Evolutionary conservation across 768 basidiomycete species (phyloP).

Genomic region (Hysterangium stoloniferum): DNA sequence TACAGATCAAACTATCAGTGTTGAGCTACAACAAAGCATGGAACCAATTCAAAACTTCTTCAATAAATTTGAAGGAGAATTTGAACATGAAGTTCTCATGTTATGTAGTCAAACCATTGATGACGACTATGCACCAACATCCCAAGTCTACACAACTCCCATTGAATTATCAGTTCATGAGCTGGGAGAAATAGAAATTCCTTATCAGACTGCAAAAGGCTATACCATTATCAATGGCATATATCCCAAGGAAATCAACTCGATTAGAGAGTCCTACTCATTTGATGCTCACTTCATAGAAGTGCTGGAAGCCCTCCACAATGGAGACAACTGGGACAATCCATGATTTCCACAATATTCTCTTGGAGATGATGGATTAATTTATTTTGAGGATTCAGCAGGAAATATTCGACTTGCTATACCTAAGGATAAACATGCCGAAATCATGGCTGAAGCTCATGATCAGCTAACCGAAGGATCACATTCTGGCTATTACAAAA

Average conservation of each 20-base stretch:
- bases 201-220: constrained; percentile 2
- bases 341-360: constrained; percentile 12
- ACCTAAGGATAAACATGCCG: constrained; percentile 1
- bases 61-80: no score
- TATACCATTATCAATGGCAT: neutral
- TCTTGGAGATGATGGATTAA: constrained; percentile 9
- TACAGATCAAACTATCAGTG: neutral
- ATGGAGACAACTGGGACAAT: constrained; percentile 3
- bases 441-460: constrained; percentile 4
- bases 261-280: neutral
- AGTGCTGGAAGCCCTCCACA: neutral
- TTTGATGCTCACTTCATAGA: neutral
- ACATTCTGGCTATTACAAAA: constrained; percentile 17
- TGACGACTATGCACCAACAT: no score
- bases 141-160: no score
- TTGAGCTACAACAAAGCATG: no score
- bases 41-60: no score
- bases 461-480: constrained; percentile 17
- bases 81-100: no score
- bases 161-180: neutral
- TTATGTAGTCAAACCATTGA: no score
- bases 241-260: neutral
- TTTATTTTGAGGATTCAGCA: constrained; percentile 4
- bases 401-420: constrained; percentile 10
- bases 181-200: constrained; percentile 4